Evolutionary conservation across 495 filamentous ascomycete genomes (phyloP).

Genomic region (Rusavskia elegans): DNA sequence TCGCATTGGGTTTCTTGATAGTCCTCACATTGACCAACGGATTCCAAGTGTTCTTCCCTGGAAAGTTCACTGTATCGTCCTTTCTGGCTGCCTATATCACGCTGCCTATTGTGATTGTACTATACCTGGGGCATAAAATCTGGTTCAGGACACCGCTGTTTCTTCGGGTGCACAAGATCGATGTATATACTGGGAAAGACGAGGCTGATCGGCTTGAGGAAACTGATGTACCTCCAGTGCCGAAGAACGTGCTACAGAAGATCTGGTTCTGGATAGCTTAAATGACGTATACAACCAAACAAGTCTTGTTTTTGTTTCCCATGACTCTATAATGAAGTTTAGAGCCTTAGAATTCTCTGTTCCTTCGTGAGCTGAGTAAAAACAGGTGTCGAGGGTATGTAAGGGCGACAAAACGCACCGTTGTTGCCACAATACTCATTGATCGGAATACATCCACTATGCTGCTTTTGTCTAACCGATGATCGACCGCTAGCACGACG

Average conservation of each 20-base stretch:
- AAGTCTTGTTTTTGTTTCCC: too few species aligned
- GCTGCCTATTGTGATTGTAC: constrained; percentile 37
- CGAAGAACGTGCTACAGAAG: constrained; percentile 25
- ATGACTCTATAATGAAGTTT: too few species aligned
- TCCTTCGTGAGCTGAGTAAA: too few species aligned
- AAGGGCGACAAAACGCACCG: too few species aligned
- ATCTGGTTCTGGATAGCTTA: constrained; percentile 29
- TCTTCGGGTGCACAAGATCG: constrained; percentile 18
- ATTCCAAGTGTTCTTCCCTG: constrained; percentile 45
- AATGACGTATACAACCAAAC: neutral
- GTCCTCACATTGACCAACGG: constrained; percentile 44
- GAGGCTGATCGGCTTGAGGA: constrained; percentile 31
- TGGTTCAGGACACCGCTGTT: constrained; percentile 19
- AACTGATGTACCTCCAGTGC: constrained; percentile 20
- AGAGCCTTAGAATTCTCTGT: too few species aligned
- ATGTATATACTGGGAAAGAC: constrained; percentile 31
- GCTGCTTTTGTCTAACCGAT: too few species aligned
- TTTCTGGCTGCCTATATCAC: constrained; percentile 52
- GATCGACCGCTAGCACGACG: too few species aligned
- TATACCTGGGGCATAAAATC: constrained; percentile 45
- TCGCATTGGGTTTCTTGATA: constrained; percentile 30
- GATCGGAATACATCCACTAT: too few species aligned
- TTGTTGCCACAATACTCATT: too few species aligned
- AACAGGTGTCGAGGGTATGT: too few species aligned
- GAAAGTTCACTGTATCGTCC: constrained; percentile 28